Base-by-base conservation (phyloP, 768 basidiomycete species). In the Hemileccinum impolitum region DNA sequence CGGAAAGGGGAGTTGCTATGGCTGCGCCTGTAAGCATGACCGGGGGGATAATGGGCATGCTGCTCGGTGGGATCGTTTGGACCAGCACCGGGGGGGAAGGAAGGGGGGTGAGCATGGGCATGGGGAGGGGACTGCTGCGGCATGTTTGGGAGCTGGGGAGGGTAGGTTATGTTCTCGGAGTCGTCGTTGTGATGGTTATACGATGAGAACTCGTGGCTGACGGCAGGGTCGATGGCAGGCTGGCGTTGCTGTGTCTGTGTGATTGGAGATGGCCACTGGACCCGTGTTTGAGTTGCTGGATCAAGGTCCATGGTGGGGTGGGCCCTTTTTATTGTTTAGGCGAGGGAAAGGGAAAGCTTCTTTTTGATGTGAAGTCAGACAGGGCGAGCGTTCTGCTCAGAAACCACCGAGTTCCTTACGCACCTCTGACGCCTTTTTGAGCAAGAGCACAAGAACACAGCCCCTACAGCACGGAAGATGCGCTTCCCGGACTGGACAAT, bases 241-340 rank as follows among this genome's bases (percentile, higher is more conserved):
- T 61, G 64, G 48, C 47, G 59, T 63, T 63, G 62, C 62, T 63
- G 62, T 63, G 62, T 62, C n/a, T 61, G 61, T 57, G 60, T 66
- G 59, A 68, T 62, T 59, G 58, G 52, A 61, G 50, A 53, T 52
- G 60, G 59, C 65, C 65, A 67, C 63, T 68, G 63, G 43, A 54
- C 65, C 60, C 68, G 68, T 63, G 67, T 54, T 54, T 58, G 59
- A 52, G 58, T 57, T 56, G 61, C 53, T 23, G 68, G 61, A 58
- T 72, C 66, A 57, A 63, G 53, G 56, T 64, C 62, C 68, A 72
- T 65, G 66, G 55, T 55, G 4, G 37, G 18, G 18, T 44, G 50
- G 54, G 47, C 60, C 56, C 57, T 63, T 65, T 67, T 63, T 67
- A 67, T 68, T 66, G 54, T 61, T 69, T 67, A 67, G 53, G 65